Evolutionary conservation across 306 rosid genomes (phyloP), one percentile per base, ranked within the genome.

Genomic region (Sindora glabra): DNA sequence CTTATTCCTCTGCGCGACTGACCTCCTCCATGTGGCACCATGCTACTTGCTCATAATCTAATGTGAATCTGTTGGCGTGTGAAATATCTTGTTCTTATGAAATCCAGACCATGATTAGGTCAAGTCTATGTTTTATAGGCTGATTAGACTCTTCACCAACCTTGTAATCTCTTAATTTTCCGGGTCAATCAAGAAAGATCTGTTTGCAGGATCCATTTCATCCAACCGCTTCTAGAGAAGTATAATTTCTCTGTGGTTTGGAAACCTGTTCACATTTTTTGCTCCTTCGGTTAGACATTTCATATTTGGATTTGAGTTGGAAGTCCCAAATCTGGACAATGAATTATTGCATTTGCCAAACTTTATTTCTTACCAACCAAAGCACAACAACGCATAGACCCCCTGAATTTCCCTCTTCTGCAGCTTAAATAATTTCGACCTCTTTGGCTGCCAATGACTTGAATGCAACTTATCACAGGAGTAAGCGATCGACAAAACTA

Each of bases 141-240:
- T 55, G 77, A 79, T 81, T 81, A 57, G 63, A 74, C 79, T 53
- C 26, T 17, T 72, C 60, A 72, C 78, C 17, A 53, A 70, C 45
- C 32, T n/a, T n/a, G n/a, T 13, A 10, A 13, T 38, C n/a, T 17
- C 4, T 12, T 41, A 2, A 25, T 41, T 48, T 73, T 27, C 37
- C 56, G n/a, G 59, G 65, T 73, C 81, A 62, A 15, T 53, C 82
- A 77, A 71, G 76, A 45, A 72, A 47, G 24, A 3, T 66, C 14
- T 11, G 5, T 11, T 30, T 8, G 40, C 7, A 30, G 19, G 37
- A 2, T 8, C 18, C 5, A 11, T 1, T 11, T 37, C 62, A n/a
- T n/a, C n/a, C 62, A 21, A 34, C 19, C 47, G 29, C 39, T n/a
- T 34, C 6, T 19, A 37, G 34, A 15, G 47, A 30, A 27, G 42